Conservation (phyloP, 495 filamentous ascomycete species). For the Aspergillus egyptiacus region DNA sequence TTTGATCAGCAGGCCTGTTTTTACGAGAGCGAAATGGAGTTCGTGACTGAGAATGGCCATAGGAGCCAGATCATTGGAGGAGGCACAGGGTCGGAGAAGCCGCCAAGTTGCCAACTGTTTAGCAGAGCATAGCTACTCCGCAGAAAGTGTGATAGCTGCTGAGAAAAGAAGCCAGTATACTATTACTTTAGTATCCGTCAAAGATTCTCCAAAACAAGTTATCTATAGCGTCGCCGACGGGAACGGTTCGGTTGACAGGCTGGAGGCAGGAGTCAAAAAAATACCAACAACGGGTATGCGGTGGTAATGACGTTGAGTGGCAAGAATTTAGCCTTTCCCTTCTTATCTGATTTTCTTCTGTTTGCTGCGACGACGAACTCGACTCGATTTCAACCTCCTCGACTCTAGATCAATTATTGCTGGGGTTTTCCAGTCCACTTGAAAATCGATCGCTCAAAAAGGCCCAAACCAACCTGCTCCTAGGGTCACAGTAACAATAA, state of each 20-base stretch:
- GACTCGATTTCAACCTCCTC: too few species aligned
- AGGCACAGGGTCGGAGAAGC: slow-evolving; percentile 16
- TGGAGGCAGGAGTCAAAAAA: slow-evolving; percentile 14
- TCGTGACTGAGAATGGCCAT: background rate
- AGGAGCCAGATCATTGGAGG: background rate
- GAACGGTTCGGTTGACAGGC: background rate
- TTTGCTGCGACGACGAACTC: background rate
- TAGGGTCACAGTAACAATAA: background rate
- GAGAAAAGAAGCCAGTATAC: slow-evolving; percentile 2
- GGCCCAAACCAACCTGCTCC: background rate
- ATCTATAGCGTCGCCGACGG: background rate
- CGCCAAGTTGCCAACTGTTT: too few species aligned
- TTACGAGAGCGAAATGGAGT: too few species aligned
- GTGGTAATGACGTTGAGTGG: slow-evolving; percentile 14
- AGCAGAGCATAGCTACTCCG: too few species aligned
- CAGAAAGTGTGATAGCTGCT: background rate
- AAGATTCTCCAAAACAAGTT: background rate
- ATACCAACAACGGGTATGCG: slow-evolving; percentile 14
- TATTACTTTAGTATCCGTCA: background rate
- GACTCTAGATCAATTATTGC: background rate
- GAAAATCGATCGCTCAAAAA: background rate
- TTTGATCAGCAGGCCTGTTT: background rate
- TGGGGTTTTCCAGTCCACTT: background rate
- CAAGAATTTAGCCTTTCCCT: background rate
- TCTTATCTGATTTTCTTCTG: slow-evolving; percentile 10